Conservation (phyloP, 805 yeast species). For the Kregervanrija delftensis region DNA sequence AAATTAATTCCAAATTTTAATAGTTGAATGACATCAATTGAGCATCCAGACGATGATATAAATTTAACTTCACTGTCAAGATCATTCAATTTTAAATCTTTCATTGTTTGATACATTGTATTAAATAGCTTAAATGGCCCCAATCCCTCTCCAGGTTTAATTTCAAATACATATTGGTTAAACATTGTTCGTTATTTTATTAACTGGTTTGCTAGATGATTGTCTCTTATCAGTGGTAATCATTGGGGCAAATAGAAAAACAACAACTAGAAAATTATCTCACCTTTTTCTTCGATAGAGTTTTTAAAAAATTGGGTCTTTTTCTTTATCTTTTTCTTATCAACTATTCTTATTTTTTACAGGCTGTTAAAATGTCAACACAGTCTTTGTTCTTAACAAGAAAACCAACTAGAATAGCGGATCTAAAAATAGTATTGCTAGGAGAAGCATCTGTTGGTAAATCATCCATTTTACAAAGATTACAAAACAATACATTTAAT, state of each 20-base stretch:
- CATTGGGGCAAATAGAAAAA: too few species aligned
- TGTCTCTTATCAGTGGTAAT: too few species aligned
- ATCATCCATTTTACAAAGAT: slow-evolving; percentile 73
- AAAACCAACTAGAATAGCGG: slow-evolving; percentile 24
- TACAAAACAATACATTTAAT: slow-evolving; percentile 66
- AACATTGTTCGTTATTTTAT: slow-evolving; percentile 1
- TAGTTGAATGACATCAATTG: slow-evolving; percentile 16
- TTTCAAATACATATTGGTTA: slow-evolving; percentile 12
- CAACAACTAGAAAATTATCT: too few species aligned
- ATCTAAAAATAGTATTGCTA: slow-evolving; percentile 29
- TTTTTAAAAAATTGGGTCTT: too few species aligned
- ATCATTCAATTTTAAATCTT: slow-evolving; percentile 9
- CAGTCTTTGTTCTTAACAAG: slow-evolving; percentile 2
- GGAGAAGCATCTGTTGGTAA: slow-evolving; percentile 60
- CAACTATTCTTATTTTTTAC: too few species aligned
- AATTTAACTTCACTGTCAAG: slow-evolving; percentile 17
- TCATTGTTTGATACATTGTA: slow-evolving; percentile 19
- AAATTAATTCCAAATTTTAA: slow-evolving; percentile 17
- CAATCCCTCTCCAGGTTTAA: slow-evolving; percentile 21
- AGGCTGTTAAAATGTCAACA: not conserved
- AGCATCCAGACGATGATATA: slow-evolving; percentile 14
- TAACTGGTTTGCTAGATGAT: too few species aligned
- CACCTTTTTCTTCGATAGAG: too few species aligned
- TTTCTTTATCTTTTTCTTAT: too few species aligned
- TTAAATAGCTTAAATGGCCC: slow-evolving; percentile 19